Evolutionary conservation across 2,329 filamentous ascomycete genomes (phyloP).

Genomic region (Neofusicoccum ribis): DNA sequence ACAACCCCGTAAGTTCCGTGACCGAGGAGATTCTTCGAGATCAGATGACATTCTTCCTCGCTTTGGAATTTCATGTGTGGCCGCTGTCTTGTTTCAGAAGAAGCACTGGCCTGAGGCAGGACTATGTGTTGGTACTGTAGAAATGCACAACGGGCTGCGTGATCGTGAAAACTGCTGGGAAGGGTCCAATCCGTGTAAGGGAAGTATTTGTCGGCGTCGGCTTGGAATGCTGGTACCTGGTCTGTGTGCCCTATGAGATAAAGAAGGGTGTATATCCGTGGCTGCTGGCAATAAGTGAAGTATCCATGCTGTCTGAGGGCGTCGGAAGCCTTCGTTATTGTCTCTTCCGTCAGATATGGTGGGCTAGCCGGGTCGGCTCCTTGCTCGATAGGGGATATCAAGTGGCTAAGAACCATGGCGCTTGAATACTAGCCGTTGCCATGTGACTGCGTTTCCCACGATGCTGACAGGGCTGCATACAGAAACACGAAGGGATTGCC

Average conservation of each 20-base stretch:
- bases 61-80: background rate
- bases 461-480: too few species aligned
- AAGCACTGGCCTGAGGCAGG: background rate
- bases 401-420: too few species aligned
- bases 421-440: too few species aligned
- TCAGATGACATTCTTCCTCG: background rate
- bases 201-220: background rate
- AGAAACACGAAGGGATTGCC: too few species aligned
- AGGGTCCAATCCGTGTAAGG: background rate
- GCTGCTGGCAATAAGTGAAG: background rate
- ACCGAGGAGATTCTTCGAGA: background rate
- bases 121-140: background rate
- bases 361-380: too few species aligned
- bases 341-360: too few species aligned
- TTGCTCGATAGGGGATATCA: too few species aligned
- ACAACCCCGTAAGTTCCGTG: background rate
- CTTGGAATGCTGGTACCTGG: background rate
- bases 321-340: too few species aligned
- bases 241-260: background rate
- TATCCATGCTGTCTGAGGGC: too few species aligned
- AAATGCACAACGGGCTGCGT: background rate
- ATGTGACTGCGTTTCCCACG: too few species aligned
- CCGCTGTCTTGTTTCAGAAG: background rate
- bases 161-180: background rate
- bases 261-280: background rate